Base-by-base conservation (phyloP, 1,284 basidiomycete species). In the Peniophora sp. region DNA sequence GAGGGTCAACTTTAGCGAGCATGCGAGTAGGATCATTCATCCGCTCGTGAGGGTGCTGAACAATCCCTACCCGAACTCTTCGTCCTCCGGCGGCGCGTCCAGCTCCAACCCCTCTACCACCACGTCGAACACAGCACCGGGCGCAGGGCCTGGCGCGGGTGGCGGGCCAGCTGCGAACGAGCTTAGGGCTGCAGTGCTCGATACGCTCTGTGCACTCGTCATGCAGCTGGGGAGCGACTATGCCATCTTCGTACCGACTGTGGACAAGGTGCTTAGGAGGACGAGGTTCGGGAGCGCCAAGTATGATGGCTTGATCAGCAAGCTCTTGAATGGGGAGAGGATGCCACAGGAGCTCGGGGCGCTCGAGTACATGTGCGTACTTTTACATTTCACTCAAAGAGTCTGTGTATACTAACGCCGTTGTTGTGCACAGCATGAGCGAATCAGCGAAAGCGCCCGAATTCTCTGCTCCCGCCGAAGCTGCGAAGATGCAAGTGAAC, bases 1-100 rank as follows among this genome's bases (percentile, higher is more conserved):
- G 57, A 85, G 96, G 56, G 93, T 99, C 60, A 98, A 99, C 69
- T 97, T 99, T 64, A 95, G 92, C n/a, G 97, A 99, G 63, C 95
- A 99, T 61, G 94, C 96, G 8, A 97, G 94, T 17, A 82, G 96
- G 45, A 97, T 99, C 61, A 92, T 99, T 22, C 97, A 98, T 62
- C 96, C 97, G 2, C 76, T 99, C 14, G 88, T 95, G 37, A 82
- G 97, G 44, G 89, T 97, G 3, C 72, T 99, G 49, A 32, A 32
- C 27, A 32, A 32, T 12, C 27, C 27, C 27, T 32, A 32, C 27
- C 27, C 27, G 6, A 12, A 12, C 12, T 32, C 27, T 6, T 32
- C 27, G 27, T 6, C 27, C n/a, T n/a, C n/a, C n/a, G n/a, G n/a
- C 27, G 27, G 27, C 27, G 5, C 27, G 27, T 32, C 27, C 6